Conservation (phyloP, 805 yeast genomes). For the Kuraishia piskuri region DNA sequence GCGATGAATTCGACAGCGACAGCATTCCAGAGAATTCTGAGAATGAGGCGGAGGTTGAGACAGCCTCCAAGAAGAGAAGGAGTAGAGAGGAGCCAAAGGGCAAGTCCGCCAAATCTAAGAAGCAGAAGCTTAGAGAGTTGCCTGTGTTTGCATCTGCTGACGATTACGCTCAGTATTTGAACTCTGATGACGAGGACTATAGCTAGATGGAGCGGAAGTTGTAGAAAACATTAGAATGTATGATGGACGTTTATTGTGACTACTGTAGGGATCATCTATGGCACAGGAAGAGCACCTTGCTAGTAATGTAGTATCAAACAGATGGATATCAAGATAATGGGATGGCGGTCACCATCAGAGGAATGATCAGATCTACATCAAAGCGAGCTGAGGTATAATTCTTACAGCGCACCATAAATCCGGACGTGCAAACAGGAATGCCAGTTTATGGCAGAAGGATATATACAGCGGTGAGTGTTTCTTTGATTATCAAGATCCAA, state of each 20-base stretch:
- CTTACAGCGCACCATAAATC: no score
- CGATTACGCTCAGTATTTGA: constrained; percentile 69
- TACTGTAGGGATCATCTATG: neutral
- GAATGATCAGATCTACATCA: no score
- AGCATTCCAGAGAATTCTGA: constrained; percentile 19
- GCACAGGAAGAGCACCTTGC: no score
- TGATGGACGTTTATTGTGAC: neutral
- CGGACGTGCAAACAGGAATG: no score
- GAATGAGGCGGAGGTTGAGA: constrained; percentile 19
- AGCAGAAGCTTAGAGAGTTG: constrained; percentile 50
- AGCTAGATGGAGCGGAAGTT: neutral
- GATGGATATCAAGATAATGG: no score
- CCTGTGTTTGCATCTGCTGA: constrained; percentile 88
- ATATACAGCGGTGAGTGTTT: no score
- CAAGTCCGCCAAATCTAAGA: constrained; percentile 28
- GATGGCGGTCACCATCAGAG: no score
- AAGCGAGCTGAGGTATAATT: no score
- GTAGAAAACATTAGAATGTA: neutral
- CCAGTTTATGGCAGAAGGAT: no score
- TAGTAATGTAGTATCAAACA: no score
- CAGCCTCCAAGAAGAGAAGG: constrained; percentile 14
- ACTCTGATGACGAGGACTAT: constrained; percentile 52
- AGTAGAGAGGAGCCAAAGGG: constrained; percentile 13
- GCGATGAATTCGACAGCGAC: constrained; percentile 19
- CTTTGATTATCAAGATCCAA: no score